phyloP scores from a whole-genome alignment of 2,329 filamentous ascomycete genomes.

The Colletotrichum sansevieriae region DNA sequence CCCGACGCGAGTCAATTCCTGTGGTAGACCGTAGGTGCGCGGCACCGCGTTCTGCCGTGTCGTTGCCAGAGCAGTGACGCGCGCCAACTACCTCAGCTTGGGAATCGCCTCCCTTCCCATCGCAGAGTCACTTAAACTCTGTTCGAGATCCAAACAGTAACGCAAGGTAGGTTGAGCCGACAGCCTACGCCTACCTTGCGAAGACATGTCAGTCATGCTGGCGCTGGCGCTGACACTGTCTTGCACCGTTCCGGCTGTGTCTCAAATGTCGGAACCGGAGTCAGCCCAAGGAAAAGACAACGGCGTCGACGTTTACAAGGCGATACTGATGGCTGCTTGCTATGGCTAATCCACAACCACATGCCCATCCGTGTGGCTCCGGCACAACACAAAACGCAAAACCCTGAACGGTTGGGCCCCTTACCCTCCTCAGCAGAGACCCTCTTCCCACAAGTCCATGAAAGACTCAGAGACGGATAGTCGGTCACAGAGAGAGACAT shows the following conservation, averaged over 20 bases:
- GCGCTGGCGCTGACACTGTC: constrained; percentile 17
- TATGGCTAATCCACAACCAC: not conserved
- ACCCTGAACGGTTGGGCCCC: constrained; percentile 19
- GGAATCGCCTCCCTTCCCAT: constrained; percentile 24
- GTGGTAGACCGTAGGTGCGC: not conserved
- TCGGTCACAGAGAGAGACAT: constrained; percentile 16
- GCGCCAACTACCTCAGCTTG: constrained; percentile 11
- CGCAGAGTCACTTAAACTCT: constrained; percentile 9
- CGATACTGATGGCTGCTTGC: not conserved
- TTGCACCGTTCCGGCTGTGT: constrained; percentile 28
- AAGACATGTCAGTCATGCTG: constrained; percentile 6
- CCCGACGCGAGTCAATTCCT: not conserved
- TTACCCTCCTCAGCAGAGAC: not conserved
- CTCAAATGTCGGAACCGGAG: constrained; percentile 15
- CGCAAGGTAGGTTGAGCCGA: constrained; percentile 23
- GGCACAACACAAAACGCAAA: constrained; percentile 11
- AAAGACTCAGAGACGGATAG: constrained; percentile 11
- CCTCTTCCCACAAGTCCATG: too few relatives aligned
- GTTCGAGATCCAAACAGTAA: not conserved
- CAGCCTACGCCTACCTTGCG: not conserved
- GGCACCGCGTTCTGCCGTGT: constrained; percentile 18
- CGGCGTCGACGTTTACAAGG: not conserved
- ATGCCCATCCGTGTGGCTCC: constrained; percentile 9
- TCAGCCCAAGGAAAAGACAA: constrained; percentile 27
- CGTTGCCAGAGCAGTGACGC: constrained; percentile 38